Evolutionary conservation across 345 rosid species (phyloP).

Genomic region (Aquilaria malaccensis): DNA sequence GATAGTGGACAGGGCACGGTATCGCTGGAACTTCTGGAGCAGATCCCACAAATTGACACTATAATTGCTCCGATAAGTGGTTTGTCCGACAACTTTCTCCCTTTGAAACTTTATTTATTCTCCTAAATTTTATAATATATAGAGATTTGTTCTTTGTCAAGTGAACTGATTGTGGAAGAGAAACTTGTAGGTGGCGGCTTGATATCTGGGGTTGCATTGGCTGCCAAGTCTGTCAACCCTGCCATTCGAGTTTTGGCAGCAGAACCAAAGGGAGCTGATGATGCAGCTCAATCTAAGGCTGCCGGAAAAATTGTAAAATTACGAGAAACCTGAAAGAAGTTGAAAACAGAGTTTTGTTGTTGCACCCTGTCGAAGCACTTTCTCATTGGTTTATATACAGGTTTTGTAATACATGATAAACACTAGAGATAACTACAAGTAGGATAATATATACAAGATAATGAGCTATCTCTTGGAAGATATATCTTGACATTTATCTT

Average conservation of each 20-base stretch:
- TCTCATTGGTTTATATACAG: too few species aligned
- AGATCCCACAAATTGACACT: conserved; percentile 56
- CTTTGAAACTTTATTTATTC: neutral
- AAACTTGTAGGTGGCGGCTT: conserved; percentile 62
- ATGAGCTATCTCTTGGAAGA: too few species aligned
- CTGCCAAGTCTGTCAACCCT: conserved; percentile 87
- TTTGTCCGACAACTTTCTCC: conserved; percentile 16
- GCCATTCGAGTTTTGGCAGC: conserved; percentile 70
- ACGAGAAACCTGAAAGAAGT: conserved; percentile 17
- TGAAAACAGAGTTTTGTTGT: too few species aligned
- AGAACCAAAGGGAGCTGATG: conserved; percentile 88
- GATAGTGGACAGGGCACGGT: conserved; percentile 88
- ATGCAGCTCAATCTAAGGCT: conserved; percentile 84
- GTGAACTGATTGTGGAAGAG: neutral
- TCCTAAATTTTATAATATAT: neutral
- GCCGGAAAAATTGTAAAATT: conserved; percentile 61
- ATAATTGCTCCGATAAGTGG: conserved; percentile 88
- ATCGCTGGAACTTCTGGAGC: conserved; percentile 77
- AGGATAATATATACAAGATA: too few species aligned
- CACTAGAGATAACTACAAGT: too few species aligned
- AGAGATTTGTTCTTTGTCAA: neutral
- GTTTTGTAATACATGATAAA: too few species aligned
- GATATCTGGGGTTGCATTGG: conserved; percentile 89
- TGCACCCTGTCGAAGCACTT: too few species aligned
- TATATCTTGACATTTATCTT: too few species aligned